Base-by-base conservation (phyloP, 371 early-diverging fungal genomes). In the Mucor irregularis region DNA sequence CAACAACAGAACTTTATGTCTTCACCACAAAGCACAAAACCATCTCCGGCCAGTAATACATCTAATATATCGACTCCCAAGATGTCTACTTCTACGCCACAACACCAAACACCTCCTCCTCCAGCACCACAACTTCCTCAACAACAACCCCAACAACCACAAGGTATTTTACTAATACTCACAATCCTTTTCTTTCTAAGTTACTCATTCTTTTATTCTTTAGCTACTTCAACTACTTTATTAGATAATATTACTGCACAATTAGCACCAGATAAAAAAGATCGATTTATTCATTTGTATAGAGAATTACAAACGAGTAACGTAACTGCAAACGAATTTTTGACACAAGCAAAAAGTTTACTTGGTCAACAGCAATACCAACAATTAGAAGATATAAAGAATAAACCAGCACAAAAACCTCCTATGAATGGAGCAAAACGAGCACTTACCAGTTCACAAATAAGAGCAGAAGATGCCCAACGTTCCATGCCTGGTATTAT, bases 301-400 rank as follows among this genome's bases (percentile, higher is more conserved):
- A 46, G 62, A 34, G 37, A 69, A n/a, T 28, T 75, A 34, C 76
- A 75, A 62, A 63, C 51, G 4, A 64, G 61, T 42, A 33, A 53
- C 19, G 64, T 75, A 2, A 52, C 68, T n/a, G 64, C 78, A 8
- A 62, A 62, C 5, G 53, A 74, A 14, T 78, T 78, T 34, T 53
- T 73, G 48, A 17, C 55, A 5, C 66, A 71, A 53, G 72, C 78
- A 5, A 72, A 67, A 49, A 42, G 35, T 5, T 38, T 78, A 33
- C 53, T 78, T 17, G 78, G 66, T 21, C 61, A 69, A 19, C 78
- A 73, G 22, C 68, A 73, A 52, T 78, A 68, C 43, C 69, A 71
- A 42, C 68, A 69, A 50, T 54, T 78, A 38, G 74, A 78, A 40
- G 64, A 74, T 56, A 46, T 74, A n/a, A 76, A 76, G 38, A 71